A percentile compares a stretch with the other conserved stretches of the same genome.
Evolutionary conservation across 805 yeast genomes (phyloP).

Genomic region (Zygosaccharomyces rouxii): DNA sequence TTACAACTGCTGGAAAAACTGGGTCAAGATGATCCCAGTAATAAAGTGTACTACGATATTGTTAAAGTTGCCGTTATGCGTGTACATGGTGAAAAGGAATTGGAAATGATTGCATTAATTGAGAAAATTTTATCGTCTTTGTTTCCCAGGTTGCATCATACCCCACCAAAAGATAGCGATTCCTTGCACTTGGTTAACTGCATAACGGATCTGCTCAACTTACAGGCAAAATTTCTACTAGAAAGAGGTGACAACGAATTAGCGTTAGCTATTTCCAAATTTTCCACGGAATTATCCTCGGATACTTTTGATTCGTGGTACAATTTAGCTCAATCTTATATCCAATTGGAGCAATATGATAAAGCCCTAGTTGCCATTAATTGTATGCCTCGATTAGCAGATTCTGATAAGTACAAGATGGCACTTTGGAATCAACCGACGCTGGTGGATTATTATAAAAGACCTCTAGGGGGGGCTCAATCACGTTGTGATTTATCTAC

Average conservation of each 20-base stretch:
- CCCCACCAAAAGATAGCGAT: conserved; percentile 18
- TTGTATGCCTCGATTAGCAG: conserved; percentile 30
- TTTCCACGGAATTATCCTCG: conserved; percentile 27
- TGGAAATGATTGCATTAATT: conserved; percentile 20
- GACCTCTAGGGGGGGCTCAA: conserved; percentile 24
- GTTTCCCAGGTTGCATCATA: conserved; percentile 15
- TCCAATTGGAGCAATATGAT: conserved; percentile 21
- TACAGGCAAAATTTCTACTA: conserved; percentile 29
- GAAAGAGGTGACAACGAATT: conserved; percentile 23
- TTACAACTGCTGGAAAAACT: conserved; percentile 18
- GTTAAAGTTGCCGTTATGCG: conserved; percentile 25
- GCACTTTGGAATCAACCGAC: conserved; percentile 16
- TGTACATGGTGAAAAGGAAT: conserved; percentile 22
- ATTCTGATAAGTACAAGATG: conserved; percentile 23
- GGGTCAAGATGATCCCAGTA: conserved; percentile 15
- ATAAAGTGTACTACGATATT: conserved; percentile 25
- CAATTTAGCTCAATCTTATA: conserved; percentile 27
- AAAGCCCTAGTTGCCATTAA: conserved; percentile 31
- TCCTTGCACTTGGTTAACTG: conserved; percentile 26
- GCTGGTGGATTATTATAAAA: conserved; percentile 22
- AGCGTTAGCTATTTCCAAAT: conserved; percentile 26
- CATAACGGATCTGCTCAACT: conserved; percentile 25
- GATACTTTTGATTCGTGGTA: conserved; percentile 33
- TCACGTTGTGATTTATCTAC: conserved; percentile 20
- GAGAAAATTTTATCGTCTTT: conserved; percentile 21